phyloP scores from a whole-genome alignment of 106 monocot species.

The Chionographis japonica region DNA sequence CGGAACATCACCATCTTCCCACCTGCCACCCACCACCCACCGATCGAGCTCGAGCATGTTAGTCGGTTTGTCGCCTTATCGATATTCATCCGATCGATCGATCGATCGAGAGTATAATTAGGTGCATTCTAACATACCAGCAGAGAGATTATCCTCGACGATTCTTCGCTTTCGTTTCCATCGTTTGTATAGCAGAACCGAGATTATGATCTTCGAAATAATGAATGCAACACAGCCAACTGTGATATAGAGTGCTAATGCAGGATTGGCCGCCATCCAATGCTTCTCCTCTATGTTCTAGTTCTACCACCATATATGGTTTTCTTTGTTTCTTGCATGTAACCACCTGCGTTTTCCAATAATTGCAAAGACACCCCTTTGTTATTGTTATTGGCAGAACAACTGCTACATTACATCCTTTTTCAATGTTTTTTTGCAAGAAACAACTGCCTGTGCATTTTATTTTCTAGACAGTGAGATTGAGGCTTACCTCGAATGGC shows the following conservation, averaged over 20 bases:
- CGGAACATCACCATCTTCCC: conserved; percentile 77
- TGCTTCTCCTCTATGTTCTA: too few relatives aligned
- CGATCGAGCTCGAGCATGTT: too few relatives aligned
- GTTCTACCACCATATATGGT: too few relatives aligned
- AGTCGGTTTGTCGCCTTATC: not conserved
- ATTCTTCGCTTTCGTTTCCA: conserved; percentile 50
- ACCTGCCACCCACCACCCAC: conserved; percentile 17
- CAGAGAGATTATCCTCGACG: conserved; percentile 55
- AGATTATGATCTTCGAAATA: conserved; percentile 66
- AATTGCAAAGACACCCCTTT: too few relatives aligned
- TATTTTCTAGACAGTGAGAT: too few relatives aligned
- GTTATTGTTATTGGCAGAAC: too few relatives aligned
- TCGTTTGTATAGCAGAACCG: conserved; percentile 66
- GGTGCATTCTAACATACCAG: conserved; percentile 7
- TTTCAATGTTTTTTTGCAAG: too few relatives aligned
- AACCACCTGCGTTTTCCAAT: too few relatives aligned
- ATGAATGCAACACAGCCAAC: conserved; percentile 66
- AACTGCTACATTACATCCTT: too few relatives aligned
- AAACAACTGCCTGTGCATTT: too few relatives aligned
- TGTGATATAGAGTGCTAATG: conserved; percentile 55
- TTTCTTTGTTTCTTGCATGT: not conserved
- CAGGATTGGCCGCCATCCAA: conserved; percentile 10
- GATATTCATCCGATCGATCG: not conserved
- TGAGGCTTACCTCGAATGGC: too few relatives aligned
- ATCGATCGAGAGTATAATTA: not conserved